Evolutionary conservation across 2,329 filamentous ascomycete species (phyloP), one percentile per base, ranked within the genome.

Genomic region (Sporothrix globosa): DNA sequence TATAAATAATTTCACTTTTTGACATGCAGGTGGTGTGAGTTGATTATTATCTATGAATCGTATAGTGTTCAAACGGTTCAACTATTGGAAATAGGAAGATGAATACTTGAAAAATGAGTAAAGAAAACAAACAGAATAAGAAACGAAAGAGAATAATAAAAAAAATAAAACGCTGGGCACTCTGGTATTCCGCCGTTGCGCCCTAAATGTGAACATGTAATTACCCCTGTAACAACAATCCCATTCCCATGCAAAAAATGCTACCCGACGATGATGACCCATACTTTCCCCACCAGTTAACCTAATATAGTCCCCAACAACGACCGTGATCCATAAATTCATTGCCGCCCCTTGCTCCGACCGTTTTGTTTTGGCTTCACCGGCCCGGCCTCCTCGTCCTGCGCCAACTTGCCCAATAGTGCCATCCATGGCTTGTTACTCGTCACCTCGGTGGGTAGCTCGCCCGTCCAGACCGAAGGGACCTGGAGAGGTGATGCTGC

Each of bases 401-500:
- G 58, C 0, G 60, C 71, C 63, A 74, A 72, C 6, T 39, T 44
- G 2, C 39, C 9, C 19, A 72, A 14, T 19, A 72, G 46, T 1
- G 60, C 44, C 52, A 69, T 54, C 73, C 72, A 73, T 10, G 19
- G 41, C 39, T 67, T 46, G 70, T 71, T 73, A 19, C 17, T 3
- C 1, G 46, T 17, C 1, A 71, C 69, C 4, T 71, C 68, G 14
- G 52, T 14, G 2, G 73, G 73, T 30, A 72, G 63, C n/a, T 70
- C 67, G 14, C 61, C 66, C 4, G 27, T 19, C 69, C 66, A 72
- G 17, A 46, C 53, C 21, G 41, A 85, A 4, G 71, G 68, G 5
- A 30, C 52, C 41, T 50, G 67, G 1, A 19, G 44, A 34, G 58
- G 58, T 4, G 58, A n/a, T 6, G n/a, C 58, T 7, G 54, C 10